Conservation (phyloP, 2,329 filamentous ascomycete species). For the Xylogone sp. region DNA sequence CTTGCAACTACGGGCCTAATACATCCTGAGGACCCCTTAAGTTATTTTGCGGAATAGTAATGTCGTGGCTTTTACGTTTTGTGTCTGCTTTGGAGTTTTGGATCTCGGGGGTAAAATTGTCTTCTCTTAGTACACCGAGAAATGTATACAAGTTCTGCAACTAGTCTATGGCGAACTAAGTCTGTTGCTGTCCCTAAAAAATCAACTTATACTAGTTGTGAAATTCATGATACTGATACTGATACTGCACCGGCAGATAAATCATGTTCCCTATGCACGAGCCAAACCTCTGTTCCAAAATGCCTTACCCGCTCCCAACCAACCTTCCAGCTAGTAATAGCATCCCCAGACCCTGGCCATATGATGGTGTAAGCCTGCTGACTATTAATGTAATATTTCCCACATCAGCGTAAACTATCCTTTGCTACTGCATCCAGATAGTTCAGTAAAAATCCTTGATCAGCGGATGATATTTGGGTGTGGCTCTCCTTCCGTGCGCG, state of each 20-base stretch:
- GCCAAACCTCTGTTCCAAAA: background rate
- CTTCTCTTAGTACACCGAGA: too few species aligned
- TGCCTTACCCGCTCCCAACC: background rate
- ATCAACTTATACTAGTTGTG: too few species aligned
- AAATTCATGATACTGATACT: background rate
- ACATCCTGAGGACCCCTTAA: too few species aligned
- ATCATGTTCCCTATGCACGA: background rate
- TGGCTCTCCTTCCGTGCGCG: constrained; percentile 32
- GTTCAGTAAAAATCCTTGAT: constrained; percentile 72
- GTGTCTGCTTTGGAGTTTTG: too few species aligned
- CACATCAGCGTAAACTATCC: constrained; percentile 2
- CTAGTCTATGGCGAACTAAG: too few species aligned
- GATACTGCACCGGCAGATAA: background rate
- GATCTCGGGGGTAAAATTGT: too few species aligned
- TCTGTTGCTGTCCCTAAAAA: too few species aligned
- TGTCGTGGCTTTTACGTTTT: too few species aligned
- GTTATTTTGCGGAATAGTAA: too few species aligned
- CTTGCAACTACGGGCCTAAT: too few species aligned
- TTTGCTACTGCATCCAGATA: constrained; percentile 57
- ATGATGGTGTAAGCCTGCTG: background rate
- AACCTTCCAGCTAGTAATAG: background rate
- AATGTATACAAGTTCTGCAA: too few species aligned
- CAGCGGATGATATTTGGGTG: constrained; percentile 60
- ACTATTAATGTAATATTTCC: background rate
- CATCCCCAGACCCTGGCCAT: background rate